Conservation (phyloP, 2,329 filamentous ascomycete species). For the Fusarium secorum region DNA sequence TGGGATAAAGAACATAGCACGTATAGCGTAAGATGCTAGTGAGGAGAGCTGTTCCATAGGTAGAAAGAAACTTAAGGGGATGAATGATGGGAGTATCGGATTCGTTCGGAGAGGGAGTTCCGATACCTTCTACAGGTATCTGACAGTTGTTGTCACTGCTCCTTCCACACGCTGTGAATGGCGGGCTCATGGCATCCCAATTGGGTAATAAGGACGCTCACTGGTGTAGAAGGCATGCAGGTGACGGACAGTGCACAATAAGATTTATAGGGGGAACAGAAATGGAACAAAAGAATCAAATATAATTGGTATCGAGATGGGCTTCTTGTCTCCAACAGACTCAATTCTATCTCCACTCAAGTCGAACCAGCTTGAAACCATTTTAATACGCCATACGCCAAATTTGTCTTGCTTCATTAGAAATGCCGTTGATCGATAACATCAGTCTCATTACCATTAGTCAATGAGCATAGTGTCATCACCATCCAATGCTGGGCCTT, state of each 20-base stretch:
- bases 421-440: slow-evolving; percentile 15
- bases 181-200: background rate
- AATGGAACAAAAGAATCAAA: slow-evolving; percentile 12
- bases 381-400: slow-evolving; percentile 42
- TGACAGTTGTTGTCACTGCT: background rate
- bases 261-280: background rate
- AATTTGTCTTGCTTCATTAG: slow-evolving; percentile 38
- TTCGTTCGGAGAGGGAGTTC: background rate
- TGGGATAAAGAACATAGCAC: background rate
- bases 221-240: background rate
- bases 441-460: slow-evolving; percentile 36
- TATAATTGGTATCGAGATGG: slow-evolving; percentile 40
- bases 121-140: background rate
- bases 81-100: background rate
- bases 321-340: slow-evolving; percentile 27
- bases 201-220: background rate
- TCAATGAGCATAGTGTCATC: slow-evolving; percentile 93
- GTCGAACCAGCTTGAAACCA: slow-evolving; percentile 34
- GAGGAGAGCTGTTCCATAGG: background rate
- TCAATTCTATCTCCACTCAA: slow-evolving; percentile 36
- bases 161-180: background rate
- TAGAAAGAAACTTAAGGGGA: background rate
- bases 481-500: slow-evolving; percentile 67
- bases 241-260: background rate
- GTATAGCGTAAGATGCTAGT: background rate